Base-by-base conservation (phyloP, 305 asterid genomes). In the Fraxinus sp. region DNA sequence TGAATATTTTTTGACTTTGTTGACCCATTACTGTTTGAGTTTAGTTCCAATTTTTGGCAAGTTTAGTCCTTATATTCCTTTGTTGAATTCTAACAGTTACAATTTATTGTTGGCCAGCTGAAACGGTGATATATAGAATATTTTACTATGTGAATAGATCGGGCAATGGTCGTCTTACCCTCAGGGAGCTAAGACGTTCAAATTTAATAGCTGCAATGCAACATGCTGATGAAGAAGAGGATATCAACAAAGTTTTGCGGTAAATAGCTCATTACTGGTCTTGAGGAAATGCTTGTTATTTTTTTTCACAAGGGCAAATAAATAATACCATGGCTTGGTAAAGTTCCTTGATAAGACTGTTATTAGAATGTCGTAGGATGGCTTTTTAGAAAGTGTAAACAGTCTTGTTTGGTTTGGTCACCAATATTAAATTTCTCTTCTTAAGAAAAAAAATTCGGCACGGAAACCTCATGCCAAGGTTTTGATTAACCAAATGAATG, bases 201-300 rank as follows among this genome's bases (percentile, higher is more conserved):
- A 92, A 93, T 87, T 90, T 96, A 85, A 88, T 94, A 83, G 88
- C 92, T 62, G 39, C 75, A 11, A 35, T 82, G 39, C 83, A 3
- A 0, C 64, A 32, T 91, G 99, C 95, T 70, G 99, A 96, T 86
- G 99, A 96, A 80, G 99, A 96, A 89, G 99, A 96, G 89, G 99
- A 96, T 86, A 96, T 96, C 79, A 96, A 96, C 93, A 94, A 96
- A 91, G 98, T 96, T 74, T 90, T 94, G 91, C 89, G 99, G 99
- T 94, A 89, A 86, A 87, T 49, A 7, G 59, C 66, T 46, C 49
- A 66, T 85, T 35, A 9, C 83, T 39, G 64, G 46, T 55, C 82
- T 79, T 80, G 20, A 11, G 32, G 68, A 26, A 72, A 39, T 55
- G 68, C 66, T 80, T 82, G 59, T 62, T 57, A 33, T 82, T 77